Evolutionary conservation across 2,329 filamentous ascomycete species (phyloP).

Genomic region (Aureobasidium lini): DNA sequence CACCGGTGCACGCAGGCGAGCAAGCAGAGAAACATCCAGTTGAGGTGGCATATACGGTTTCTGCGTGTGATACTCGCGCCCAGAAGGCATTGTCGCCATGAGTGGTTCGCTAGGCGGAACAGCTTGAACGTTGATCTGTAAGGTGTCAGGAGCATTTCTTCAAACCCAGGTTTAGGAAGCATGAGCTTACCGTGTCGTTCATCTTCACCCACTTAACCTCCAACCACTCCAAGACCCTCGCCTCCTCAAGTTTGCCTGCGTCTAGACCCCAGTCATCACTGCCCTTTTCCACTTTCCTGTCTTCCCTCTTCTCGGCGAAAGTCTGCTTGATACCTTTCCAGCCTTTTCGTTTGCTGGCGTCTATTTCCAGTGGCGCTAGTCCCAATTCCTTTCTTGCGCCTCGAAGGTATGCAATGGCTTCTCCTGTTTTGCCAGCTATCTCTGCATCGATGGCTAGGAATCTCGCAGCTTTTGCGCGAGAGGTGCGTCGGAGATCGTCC

Average conservation of each 20-base stretch:
- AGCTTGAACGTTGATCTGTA: constrained; percentile 68
- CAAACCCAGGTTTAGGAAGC: too few species aligned
- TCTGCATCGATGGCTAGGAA: constrained; percentile 91
- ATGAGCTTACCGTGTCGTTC: constrained; percentile 71
- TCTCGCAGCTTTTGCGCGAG: constrained; percentile 76
- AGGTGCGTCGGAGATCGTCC: constrained; percentile 65
- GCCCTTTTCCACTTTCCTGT: constrained; percentile 68
- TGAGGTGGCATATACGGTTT: constrained; percentile 59
- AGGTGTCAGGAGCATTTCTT: background rate
- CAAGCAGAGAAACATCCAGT: constrained; percentile 57
- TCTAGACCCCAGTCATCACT: constrained; percentile 65
- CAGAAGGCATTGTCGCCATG: constrained; percentile 73
- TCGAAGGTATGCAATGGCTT: constrained; percentile 77
- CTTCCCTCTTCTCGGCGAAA: constrained; percentile 69
- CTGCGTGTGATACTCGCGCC: constrained; percentile 73
- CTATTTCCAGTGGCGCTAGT: constrained; percentile 39
- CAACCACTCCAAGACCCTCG: constrained; percentile 76
- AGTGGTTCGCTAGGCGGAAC: constrained; percentile 67
- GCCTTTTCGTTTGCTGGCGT: constrained; percentile 43
- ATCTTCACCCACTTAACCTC: constrained; percentile 83
- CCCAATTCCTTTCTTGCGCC: constrained; percentile 72
- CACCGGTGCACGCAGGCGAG: constrained; percentile 50
- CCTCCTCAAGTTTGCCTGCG: constrained; percentile 78
- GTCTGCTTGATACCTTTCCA: constrained; percentile 63
- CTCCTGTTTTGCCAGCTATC: constrained; percentile 69